Base-by-base conservation (phyloP, 768 basidiomycete genomes). In the Mycena pura region DNA sequence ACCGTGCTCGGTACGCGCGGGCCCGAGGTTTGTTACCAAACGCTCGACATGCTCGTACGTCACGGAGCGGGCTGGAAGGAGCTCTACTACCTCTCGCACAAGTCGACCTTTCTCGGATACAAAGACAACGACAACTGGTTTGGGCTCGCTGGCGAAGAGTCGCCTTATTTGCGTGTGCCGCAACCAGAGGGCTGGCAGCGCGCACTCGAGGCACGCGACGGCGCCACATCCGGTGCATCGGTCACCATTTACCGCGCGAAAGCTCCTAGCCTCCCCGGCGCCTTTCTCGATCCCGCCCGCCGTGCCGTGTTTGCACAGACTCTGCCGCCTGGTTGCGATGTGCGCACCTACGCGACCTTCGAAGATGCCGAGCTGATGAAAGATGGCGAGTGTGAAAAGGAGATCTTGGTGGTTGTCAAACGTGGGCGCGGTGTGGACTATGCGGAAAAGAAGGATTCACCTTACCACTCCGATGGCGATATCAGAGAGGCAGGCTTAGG, bases 131-230 rank as follows among this genome's bases (percentile, higher is more conserved):
- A 34, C 53, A 44, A 56, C 27, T 45, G 32, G 54, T 45, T 45
- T 8, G 5, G 7, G 3, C 17, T n/a, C 10, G 22, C 38, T 31
- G 51, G 28, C 14, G 34, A 25, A 2, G 38, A 52, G 50, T 3
- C 29, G 17, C 27, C n/a, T 10, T 56, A 56, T 39, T n/a, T 56
- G 14, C 55, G 55, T 22, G 55, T 29, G 27, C 44, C 45, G 11
- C 55, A 56, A 36, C 55, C 55, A 25, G 44, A 32, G 11, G 45
- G 44, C 32, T 47, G 55, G 55, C 55, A 56, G 27, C 44, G 45
- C 25, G 36, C n/a, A 1, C 45, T 56, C 17, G 45, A 47, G 6
- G 17, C 22, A 22, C 55, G 55, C n/a, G 55, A 56, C 25, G 45
- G 45, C 17, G 19, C 55, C 3, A 15, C 7, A 3, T 39, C 45